Evolutionary conservation across 495 filamentous ascomycete species (phyloP).

Genomic region (Aspergillus hancockii): DNA sequence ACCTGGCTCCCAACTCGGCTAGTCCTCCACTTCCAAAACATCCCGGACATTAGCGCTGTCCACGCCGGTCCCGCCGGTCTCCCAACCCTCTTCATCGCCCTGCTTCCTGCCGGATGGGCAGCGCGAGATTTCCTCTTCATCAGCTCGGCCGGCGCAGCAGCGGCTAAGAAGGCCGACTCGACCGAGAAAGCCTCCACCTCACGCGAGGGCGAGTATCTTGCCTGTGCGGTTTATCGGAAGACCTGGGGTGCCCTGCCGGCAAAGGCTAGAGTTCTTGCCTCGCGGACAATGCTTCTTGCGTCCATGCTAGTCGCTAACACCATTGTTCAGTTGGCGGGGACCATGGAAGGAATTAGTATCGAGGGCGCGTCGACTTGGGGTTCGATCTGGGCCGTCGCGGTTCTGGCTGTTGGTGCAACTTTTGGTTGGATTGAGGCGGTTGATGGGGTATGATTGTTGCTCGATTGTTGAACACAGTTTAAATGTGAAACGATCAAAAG

Average conservation of each 20-base stretch:
- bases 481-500: neutral
- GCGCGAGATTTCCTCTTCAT: slow-evolving; percentile 75
- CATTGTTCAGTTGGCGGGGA: slow-evolving; percentile 60
- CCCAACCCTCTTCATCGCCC: slow-evolving; percentile 46
- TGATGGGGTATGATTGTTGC: slow-evolving; percentile 36
- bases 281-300: slow-evolving; percentile 63
- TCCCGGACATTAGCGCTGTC: slow-evolving; percentile 63
- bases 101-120: slow-evolving; percentile 68
- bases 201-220: slow-evolving; percentile 58
- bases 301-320: slow-evolving; percentile 60
- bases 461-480: neutral
- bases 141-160: slow-evolving; percentile 54
- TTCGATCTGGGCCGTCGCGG: slow-evolving; percentile 66
- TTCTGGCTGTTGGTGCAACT: slow-evolving; percentile 55
- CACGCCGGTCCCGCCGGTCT: slow-evolving; percentile 56
- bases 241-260: slow-evolving; percentile 56
- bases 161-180: slow-evolving; percentile 52
- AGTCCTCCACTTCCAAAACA: slow-evolving; percentile 66
- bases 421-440: slow-evolving; percentile 63
- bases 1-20: slow-evolving; percentile 67
- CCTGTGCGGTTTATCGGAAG: slow-evolving; percentile 55
- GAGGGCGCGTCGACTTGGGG: slow-evolving; percentile 70
- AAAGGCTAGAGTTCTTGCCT: slow-evolving; percentile 64
- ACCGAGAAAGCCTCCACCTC: slow-evolving; percentile 39
- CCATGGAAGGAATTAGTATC: slow-evolving; percentile 65